Base-by-base conservation (phyloP, 2,329 filamentous ascomycete genomes). In the Xylariaceae sp. region DNA sequence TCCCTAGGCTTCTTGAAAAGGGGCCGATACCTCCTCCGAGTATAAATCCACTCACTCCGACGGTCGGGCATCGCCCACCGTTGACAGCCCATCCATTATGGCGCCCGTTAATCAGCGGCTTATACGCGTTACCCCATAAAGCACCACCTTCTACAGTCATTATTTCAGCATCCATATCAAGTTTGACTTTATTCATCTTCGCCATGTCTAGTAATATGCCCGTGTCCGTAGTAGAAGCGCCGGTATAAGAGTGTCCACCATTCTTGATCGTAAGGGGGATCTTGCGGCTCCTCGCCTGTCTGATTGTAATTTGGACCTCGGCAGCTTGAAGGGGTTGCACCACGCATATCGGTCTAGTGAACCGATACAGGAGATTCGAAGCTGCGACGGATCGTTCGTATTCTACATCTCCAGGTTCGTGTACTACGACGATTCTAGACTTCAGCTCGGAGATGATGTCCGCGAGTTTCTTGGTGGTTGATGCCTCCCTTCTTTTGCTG, bases 11-110 rank as follows among this genome's bases (percentile, higher is more conserved):
- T 35, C 65, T 59, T 0, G 72, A 72, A 10, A 76, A 71, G 0
- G 63, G 62, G 0, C 71, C 67, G 16, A 73, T 66, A 0, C 74
- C 74, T 5, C 72, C 73, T 0, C 73, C 72, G 0, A 74, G 61
- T 1, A 70, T 57, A 60, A 73, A 76, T 0, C 74, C 74, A 3
- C 71, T 63, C 1, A 76, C 62, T 4, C 74, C 73, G 0, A 76
- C 74, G 18, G 62, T 63, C 4, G 70, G 70, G 26, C 53, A 56
- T 13, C 67, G 61, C 0, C 71, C 69, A 6, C 71, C 70, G 24
- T 70, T 72, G 35, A 71, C 58, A 0, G 67, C 44, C 2, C 29
- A 50, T 0, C 63, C 57, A 6, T 71, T 41, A 0, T 59, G 48
- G 1, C 58, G 37, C 1, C 59, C 61, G 27, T 63, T 58, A 9